Conservation (phyloP, 2,329 filamentous ascomycete genomes). For the Cladophialophora bantiana region DNA sequence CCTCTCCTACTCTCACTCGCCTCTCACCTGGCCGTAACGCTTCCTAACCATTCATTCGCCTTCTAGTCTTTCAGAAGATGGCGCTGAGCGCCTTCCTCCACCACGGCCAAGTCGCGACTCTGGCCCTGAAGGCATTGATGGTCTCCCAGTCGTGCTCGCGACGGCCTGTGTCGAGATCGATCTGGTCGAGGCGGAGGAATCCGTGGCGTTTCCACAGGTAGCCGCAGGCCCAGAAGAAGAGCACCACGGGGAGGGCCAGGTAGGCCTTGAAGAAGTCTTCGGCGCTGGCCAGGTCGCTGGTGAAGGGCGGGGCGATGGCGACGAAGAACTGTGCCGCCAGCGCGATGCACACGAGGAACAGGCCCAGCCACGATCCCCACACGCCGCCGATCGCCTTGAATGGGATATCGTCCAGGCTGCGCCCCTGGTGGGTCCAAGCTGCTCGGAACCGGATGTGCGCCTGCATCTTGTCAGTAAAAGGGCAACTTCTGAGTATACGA, state of each 20-base stretch:
- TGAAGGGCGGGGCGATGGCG: conserved; percentile 58
- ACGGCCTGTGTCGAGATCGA: conserved; percentile 71
- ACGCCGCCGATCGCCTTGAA: conserved; percentile 82
- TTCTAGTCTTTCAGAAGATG: conserved; percentile 8
- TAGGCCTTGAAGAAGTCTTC: conserved; percentile 22
- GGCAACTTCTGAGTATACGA: conserved; percentile 53
- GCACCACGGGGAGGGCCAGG: conserved; percentile 15
- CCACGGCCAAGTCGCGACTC: conserved; percentile 19
- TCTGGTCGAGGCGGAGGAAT: conserved; percentile 65
- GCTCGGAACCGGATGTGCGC: conserved; percentile 87
- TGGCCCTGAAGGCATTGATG: conserved; percentile 57
- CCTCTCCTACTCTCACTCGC: not conserved
- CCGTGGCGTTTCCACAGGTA: conserved; percentile 71
- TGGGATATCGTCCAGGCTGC: conserved; percentile 75
- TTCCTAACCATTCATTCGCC: not conserved
- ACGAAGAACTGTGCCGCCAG: conserved; percentile 88
- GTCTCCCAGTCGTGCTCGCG: conserved; percentile 70
- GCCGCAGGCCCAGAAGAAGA: conserved; percentile 59
- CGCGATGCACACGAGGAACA: conserved; percentile 76
- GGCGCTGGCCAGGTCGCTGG: conserved; percentile 8
- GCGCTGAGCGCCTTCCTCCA: conserved; percentile 27
- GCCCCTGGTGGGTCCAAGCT: conserved; percentile 75
- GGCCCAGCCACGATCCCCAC: conserved; percentile 78
- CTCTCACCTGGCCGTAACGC: not conserved
- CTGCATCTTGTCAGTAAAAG: conserved; percentile 45